phyloP scores from a whole-genome alignment of 805 yeast genomes.

The Wickerhamomyces canadensis region DNA sequence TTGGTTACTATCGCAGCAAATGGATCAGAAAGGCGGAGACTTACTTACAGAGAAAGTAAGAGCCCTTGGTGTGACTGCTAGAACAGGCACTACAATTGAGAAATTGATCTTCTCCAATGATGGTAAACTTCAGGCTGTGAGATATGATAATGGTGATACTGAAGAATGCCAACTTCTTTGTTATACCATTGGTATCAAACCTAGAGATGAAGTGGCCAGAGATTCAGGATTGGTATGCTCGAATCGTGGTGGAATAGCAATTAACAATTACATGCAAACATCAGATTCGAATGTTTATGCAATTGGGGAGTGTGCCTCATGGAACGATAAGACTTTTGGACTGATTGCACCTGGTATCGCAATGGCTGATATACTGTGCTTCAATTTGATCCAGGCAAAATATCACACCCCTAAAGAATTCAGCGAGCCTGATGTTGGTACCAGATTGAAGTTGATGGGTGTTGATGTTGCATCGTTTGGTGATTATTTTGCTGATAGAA shows the following conservation, averaged over 20 bases:
- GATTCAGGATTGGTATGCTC: conserved; percentile 20
- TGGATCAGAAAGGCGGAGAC: conserved; percentile 31
- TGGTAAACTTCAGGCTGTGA: conserved; percentile 20
- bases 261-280: conserved; percentile 25
- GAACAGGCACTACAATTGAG: conserved; percentile 43
- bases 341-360: conserved; percentile 35
- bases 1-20: conserved; percentile 31
- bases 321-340: conserved; percentile 31
- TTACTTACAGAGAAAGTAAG: conserved; percentile 39
- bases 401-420: conserved; percentile 25
- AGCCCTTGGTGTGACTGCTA: conserved; percentile 47
- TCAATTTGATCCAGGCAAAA: conserved; percentile 31
- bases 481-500: conserved; percentile 30
- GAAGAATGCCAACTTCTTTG: conserved; percentile 30
- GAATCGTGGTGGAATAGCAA: conserved; percentile 26
- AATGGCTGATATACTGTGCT: conserved; percentile 32
- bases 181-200: conserved; percentile 31
- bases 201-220: conserved; percentile 30
- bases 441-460: conserved; percentile 32
- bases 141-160: conserved; percentile 23
- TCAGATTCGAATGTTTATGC: conserved; percentile 27
- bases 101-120: conserved; percentile 34
- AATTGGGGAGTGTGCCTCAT: conserved; percentile 33
- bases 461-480: conserved; percentile 36
- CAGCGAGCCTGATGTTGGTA: conserved; percentile 30